phyloP scores from a whole-genome alignment of 108 stramenopile genomes.

The Cyclotella sp. region DNA sequence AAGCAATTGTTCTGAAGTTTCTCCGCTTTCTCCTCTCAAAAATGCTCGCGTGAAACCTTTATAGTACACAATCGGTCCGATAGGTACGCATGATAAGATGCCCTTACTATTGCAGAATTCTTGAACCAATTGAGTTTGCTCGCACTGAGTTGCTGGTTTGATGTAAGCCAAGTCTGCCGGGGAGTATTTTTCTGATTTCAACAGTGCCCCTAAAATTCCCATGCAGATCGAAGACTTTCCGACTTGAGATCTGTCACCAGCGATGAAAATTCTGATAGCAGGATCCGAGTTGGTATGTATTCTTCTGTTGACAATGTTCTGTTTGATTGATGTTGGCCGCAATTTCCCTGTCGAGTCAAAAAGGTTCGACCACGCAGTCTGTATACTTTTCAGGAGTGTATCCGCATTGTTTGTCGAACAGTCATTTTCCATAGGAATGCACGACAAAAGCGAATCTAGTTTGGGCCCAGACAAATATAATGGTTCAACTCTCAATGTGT shows the following conservation, averaged over 20 bases:
- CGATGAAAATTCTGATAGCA: slow-evolving; percentile 78
- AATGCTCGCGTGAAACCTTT: slow-evolving; percentile 96
- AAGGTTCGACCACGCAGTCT: slow-evolving; percentile 34
- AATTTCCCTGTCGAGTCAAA: slow-evolving; percentile 29
- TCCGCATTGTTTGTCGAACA: background rate
- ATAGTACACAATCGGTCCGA: slow-evolving; percentile 97
- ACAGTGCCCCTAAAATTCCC: slow-evolving; percentile 49
- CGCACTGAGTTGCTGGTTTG: slow-evolving; percentile 98
- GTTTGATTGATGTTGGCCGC: slow-evolving; percentile 13
- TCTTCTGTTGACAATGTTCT: background rate
- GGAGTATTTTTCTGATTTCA: slow-evolving; percentile 54
- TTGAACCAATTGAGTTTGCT: slow-evolving; percentile 88
- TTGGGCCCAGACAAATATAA: slow-evolving; percentile 17
- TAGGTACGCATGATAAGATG: slow-evolving; percentile 72
- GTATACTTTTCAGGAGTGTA: slow-evolving; percentile 16
- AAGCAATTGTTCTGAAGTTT: slow-evolving; percentile 69
- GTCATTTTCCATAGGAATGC: background rate
- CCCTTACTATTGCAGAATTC: slow-evolving; percentile 84
- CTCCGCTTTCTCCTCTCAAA: slow-evolving; percentile 84
- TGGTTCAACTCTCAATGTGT: slow-evolving; percentile 24
- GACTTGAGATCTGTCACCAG: slow-evolving; percentile 90
- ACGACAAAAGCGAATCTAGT: slow-evolving; percentile 21
- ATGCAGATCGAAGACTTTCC: slow-evolving; percentile 95
- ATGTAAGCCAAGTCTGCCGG: slow-evolving; percentile 91
- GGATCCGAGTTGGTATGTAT: slow-evolving; percentile 14